A percentile compares a stretch with the other conserved stretches of the same genome.
Evolutionary conservation across 352 stramenopile species (phyloP).

Genomic region (Globisporangium recalcitrans): DNA sequence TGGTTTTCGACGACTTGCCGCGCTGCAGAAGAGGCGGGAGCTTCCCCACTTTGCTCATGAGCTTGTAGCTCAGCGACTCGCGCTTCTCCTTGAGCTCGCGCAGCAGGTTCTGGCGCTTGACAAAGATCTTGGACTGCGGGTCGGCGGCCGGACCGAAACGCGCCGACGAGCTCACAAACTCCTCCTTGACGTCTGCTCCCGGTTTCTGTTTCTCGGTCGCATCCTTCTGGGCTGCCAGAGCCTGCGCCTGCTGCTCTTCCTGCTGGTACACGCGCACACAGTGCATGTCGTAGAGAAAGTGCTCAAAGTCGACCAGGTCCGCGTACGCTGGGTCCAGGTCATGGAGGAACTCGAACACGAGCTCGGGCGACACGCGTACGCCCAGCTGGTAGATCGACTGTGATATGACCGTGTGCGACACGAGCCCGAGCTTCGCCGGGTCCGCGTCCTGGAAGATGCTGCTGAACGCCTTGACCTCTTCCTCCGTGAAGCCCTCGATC

Average conservation of each 20-base stretch:
- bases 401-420: conserved; percentile 62
- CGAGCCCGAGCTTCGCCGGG: conserved; percentile 50
- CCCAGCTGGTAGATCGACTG: conserved; percentile 72
- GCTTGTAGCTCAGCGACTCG: conserved; percentile 63
- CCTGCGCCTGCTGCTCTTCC: conserved; percentile 28
- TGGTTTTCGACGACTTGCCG: background rate
- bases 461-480: conserved; percentile 59
- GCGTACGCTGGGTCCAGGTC: conserved; percentile 63
- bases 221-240: background rate
- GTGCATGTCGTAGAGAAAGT: conserved; percentile 81
- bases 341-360: conserved; percentile 44
- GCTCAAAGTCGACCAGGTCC: conserved; percentile 76
- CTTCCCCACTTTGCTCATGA: conserved; percentile 55
- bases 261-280: conserved; percentile 65
- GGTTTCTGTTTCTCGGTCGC: background rate
- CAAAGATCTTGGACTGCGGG: conserved; percentile 44
- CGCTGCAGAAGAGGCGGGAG: conserved; percentile 43
- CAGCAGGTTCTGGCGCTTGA: conserved; percentile 71
- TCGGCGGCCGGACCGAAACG: conserved; percentile 49
- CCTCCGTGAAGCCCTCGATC: conserved; percentile 55
- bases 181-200: conserved; percentile 16
- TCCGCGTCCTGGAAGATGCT: conserved; percentile 62
- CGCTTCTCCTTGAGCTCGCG: conserved; percentile 66
- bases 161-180: conserved; percentile 54
- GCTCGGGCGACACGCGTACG: conserved; percentile 39